Evolutionary conservation across 768 basidiomycete species (phyloP), one percentile per base, ranked within the genome.

Genomic region (Chalciporus chontae): DNA sequence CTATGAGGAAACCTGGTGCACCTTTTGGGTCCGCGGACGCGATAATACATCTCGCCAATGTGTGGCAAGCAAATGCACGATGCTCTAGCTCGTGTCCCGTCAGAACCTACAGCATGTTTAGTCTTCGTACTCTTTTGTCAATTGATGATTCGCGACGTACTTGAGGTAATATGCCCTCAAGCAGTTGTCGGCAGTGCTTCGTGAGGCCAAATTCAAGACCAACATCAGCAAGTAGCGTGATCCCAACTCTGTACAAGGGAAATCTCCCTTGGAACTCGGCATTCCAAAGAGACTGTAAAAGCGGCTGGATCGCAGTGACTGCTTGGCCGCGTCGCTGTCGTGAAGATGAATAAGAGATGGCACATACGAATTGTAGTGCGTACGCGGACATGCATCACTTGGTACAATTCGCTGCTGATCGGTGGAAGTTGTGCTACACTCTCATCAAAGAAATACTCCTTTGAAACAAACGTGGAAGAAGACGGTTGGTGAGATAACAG

Each of bases 141-240:
- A 7, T 15, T 42, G 10, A 50, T 38, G 17, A 56, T 71, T 52
- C 50, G 26, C 26, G 26, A 1, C 26, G 5, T 26, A 85, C 90
- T 71, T 92, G 90, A 18, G 90, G 90, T 74, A 92, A 78, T 40
- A 91, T 80, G 51, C 87, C 89, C 42, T 90, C 84, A 40, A 94
- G 57, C 43, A 91, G 75, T 50, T 74, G 76, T 54, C 71, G 73
- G 49, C 81, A 83, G 51, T 80, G 76, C 58, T 79, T 78, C 13
- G 84, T 77, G 78, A 91, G 81, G 14, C 83, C 85, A 61, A 87
- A 85, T 58, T 91, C 87, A 17, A 92, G 68, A 8, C 83, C 81
- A 52, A 89, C 69, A 58, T 94, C 91, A 1, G 91, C 90, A 17
- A 93, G 76, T 27, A 91, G 63, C 51, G 87, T 75, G 27, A 87